Evolutionary conservation across 1,284 basidiomycete species (phyloP).

Genomic region (Cutaneotrichosporon sp.): DNA sequence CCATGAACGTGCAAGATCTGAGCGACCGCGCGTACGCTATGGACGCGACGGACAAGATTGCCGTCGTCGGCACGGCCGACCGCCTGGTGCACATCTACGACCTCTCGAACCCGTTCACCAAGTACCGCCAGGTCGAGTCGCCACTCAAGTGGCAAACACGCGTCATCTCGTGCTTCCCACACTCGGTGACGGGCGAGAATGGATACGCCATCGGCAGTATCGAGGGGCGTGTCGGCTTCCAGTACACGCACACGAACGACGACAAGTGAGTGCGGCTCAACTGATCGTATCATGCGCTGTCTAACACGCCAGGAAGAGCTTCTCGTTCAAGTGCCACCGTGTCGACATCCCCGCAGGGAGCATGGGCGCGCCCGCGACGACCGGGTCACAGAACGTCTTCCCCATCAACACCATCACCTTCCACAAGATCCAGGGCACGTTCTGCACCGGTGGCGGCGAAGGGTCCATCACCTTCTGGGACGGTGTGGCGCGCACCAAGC

Average conservation of each 20-base stretch:
- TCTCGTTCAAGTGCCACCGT: conserved; percentile 96
- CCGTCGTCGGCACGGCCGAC: conserved; percentile 87
- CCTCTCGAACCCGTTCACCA: conserved; percentile 68
- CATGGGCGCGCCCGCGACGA: conserved; percentile 37
- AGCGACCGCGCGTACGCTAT: conserved; percentile 80
- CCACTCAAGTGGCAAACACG: conserved; percentile 95
- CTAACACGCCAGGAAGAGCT: conserved; percentile 65
- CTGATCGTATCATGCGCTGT: not conserved
- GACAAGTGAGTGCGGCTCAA: conserved; percentile 30
- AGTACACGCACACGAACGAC: conserved; percentile 59
- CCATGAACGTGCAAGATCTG: conserved; percentile 74
- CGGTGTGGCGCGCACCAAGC: conserved; percentile 70
- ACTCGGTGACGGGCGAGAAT: conserved; percentile 55
- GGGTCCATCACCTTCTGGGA: conserved; percentile 43
- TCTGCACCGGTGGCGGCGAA: conserved; percentile 81
- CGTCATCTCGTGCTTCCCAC: conserved; percentile 80
- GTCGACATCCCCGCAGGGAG: conserved; percentile 59
- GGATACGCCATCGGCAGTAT: conserved; percentile 93
- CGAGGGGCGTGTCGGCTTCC: conserved; percentile 93
- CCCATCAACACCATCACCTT: conserved; percentile 91
- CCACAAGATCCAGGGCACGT: conserved; percentile 90
- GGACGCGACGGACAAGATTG: conserved; percentile 55
- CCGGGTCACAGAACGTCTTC: conserved; percentile 69
- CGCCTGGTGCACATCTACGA: conserved; percentile 80
- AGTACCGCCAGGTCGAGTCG: conserved; percentile 59